Evolutionary conservation across 257 asterid genomes (phyloP), one percentile per base, ranked within the genome.

Genomic region (Solanum bulbocastanum): DNA sequence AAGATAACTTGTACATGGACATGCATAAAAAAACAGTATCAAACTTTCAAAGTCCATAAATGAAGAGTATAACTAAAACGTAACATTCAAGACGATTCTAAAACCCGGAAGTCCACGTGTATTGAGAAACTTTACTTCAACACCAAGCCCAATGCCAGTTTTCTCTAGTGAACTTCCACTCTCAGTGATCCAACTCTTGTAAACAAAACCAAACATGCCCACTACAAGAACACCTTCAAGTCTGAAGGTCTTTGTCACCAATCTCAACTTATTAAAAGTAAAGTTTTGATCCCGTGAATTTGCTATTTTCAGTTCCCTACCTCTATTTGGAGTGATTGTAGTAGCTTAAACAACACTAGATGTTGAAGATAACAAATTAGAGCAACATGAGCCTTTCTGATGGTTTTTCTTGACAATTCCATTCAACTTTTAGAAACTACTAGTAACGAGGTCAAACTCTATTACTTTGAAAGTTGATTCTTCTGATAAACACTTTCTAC

Each of bases 21-120:
- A 75, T 10, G 30, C 18, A 39, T 75, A 27, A 30, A 85, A 69
- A 87, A 87, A 40, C 82, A 33, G 44, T 22, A 6, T 18, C 15
- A 72, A 22, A 18, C 79, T 22, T 72, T 72, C 27, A 33, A 83
- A 52, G 46, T 83, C 18, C 11, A 83, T 22, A 83, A 83, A 82
- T 30, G 32, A 56, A 83, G 30, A 52, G 11, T 5, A 27, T 46
- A 81, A 20, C 39, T 14, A 42, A 69, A 33, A 56, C 20, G 85
- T 37, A 58, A 25, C 92, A 6, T 92, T 94, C 98, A 33, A 95
- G 93, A 98, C 98, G 94, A 91, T 96, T 98, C 91, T 93, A 87
- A 95, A 98, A 87, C 98, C 98, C 91, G 95, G 99, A 87, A 95
- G 95, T 27, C 98, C 99, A 37, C 93, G 91, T 8, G 92, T 96